A percentile compares a stretch with the other conserved stretches of the same genome.
phyloP scores from a whole-genome alignment of 345 rosid species.

The Linum trigynum region DNA sequence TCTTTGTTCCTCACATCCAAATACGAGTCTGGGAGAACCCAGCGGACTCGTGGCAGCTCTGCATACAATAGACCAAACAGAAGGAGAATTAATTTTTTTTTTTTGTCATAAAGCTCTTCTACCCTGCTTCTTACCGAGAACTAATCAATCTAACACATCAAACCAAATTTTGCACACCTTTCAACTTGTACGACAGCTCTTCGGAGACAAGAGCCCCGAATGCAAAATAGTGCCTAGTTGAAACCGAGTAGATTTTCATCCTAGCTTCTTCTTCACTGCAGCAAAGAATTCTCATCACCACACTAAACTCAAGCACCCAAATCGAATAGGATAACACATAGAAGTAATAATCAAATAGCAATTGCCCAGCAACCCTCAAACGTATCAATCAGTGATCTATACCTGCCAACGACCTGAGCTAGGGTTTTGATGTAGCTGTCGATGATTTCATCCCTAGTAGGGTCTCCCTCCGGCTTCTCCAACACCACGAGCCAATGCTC shows the following conservation, averaged over 20 bases:
- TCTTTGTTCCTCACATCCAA: slow-evolving; percentile 83
- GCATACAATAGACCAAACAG: slow-evolving; percentile 6
- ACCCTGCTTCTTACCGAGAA: neutral
- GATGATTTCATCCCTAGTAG: slow-evolving; percentile 80
- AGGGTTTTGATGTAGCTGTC: slow-evolving; percentile 66
- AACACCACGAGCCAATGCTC: slow-evolving; percentile 90
- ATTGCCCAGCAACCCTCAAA: neutral
- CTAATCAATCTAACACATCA: neutral
- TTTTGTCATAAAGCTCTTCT: neutral
- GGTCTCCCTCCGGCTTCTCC: slow-evolving; percentile 56
- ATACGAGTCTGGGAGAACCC: slow-evolving; percentile 99
- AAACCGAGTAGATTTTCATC: slow-evolving; percentile 78
- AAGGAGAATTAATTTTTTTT: neutral
- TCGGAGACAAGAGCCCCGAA: slow-evolving; percentile 80
- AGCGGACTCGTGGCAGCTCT: slow-evolving; percentile 76
- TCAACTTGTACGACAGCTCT: slow-evolving; percentile 59
- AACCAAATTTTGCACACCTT: slow-evolving; percentile 35
- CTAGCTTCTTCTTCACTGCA: slow-evolving; percentile 82
- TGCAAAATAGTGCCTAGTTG: slow-evolving; percentile 66
- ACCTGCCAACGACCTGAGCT: slow-evolving; percentile 71
- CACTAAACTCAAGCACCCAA: neutral
- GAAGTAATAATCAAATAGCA: neutral
- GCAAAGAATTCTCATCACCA: neutral
- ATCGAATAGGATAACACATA: neutral
- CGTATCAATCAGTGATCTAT: neutral